Evolutionary conservation across 2,329 filamentous ascomycete species (phyloP), one percentile per base, ranked within the genome.

Genomic region (Colletotrichum sp.): DNA sequence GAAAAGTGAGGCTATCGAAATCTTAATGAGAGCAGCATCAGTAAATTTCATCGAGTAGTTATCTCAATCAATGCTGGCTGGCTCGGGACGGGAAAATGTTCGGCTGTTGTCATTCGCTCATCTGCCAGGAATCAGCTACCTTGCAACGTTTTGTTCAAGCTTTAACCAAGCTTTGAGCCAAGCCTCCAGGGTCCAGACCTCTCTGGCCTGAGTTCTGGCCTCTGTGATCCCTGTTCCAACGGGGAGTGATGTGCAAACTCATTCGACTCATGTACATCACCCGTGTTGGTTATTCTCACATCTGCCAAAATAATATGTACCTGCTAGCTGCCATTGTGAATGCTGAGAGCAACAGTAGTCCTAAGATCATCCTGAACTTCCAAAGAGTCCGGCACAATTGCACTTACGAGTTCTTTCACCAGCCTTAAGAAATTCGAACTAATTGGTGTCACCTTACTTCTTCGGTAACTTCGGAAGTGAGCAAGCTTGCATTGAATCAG

Each of bases 361-460:
- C 39, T 48, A 6, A 22, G 18, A 48, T 48, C 18, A 22, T 48
- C 6, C 5, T 48, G 39, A n/a, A 48, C 9, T 22, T 48, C 18
- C 9, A 48, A 48, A 22, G 18, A n/a, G 39, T n/a, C 39, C 10
- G 6, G 18, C 2, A 22, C 10, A 10, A n/a, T 48, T 12, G 10
- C 10, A 7, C 5, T 4, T 3, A 22, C 18, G 12, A 12, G 2
- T n/a, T 7, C 9, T n/a, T 48, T n/a, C 5, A 1, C 18, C 18
- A 4, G 6, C 18, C 39, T 22, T 4, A 22, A 48, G 10, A 2
- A n/a, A 48, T 48, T 7, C 10, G 18, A n/a, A 48, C 3, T 48
- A 22, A 48, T 48, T 12, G 9, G 39, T 12, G 6, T 22, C 9
- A 12, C 3, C 5, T 22, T 48, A n/a, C 18, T n/a, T n/a, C 18